These are phyloP conservation scores for Xanthoceras sorbifolium DNA, from an alignment of 345 rosid species.

Conservation along the genomic window DNA sequence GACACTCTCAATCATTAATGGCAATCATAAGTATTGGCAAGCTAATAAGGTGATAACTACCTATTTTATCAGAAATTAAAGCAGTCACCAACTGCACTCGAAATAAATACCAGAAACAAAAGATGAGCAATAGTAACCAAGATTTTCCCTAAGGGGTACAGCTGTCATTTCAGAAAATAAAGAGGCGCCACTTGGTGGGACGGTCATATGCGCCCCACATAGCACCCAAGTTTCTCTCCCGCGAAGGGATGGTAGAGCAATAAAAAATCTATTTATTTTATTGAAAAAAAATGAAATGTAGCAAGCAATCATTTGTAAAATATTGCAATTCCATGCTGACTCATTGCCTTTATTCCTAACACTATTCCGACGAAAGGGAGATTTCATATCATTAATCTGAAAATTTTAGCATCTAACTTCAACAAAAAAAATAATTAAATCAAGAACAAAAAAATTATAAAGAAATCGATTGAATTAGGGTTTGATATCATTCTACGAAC, in stretches of 20 bases:
- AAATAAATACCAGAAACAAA: not conserved
- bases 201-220: not conserved
- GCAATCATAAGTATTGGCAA: not conserved
- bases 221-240: not conserved
- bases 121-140: not conserved
- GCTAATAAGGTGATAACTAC: not conserved
- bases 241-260: not conserved
- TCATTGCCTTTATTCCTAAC: not conserved
- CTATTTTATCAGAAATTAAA: not conserved
- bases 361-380: not conserved
- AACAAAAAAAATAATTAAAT: not conserved
- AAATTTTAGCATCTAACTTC: constrained; percentile 3
- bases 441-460: constrained; percentile 3
- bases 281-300: not conserved
- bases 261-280: not conserved
- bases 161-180: not conserved
- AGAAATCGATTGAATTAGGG: constrained; percentile 10
- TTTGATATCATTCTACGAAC: constrained; percentile 10
- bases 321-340: not conserved
- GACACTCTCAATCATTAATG: too few relatives aligned
- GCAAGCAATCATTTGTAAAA: constrained; percentile 1
- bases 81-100: not conserved
- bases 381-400: not conserved
- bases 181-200: not conserved
- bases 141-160: not conserved